A percentile compares a stretch with the other conserved stretches of the same genome.
Evolutionary conservation across 2,329 filamentous ascomycete genomes (phyloP).

Genomic region (Fusarium subtropicale): DNA sequence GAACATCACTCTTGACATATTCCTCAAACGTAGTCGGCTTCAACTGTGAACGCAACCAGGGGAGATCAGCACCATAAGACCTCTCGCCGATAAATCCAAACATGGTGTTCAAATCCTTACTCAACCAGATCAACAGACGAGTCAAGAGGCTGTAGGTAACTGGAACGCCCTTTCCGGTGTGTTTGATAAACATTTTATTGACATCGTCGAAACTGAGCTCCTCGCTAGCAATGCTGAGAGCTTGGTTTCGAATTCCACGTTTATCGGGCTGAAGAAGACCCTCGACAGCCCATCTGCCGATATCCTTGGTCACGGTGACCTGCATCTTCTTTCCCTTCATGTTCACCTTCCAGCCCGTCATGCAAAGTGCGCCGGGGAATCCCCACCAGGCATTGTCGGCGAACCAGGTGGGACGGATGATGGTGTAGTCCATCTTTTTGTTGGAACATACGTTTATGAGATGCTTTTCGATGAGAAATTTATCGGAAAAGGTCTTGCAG

Average conservation of each 20-base stretch:
- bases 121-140: slow-evolving; percentile 39
- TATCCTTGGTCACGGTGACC: slow-evolving; percentile 43
- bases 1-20: slow-evolving; percentile 34
- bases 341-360: slow-evolving; percentile 46
- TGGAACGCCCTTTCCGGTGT: slow-evolving; percentile 39
- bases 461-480: slow-evolving; percentile 70
- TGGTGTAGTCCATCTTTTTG: slow-evolving; percentile 44
- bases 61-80: slow-evolving; percentile 38
- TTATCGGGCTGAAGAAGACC: slow-evolving; percentile 33
- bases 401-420: slow-evolving; percentile 48
- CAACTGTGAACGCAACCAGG: slow-evolving; percentile 34
- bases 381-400: slow-evolving; percentile 46
- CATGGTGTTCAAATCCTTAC: slow-evolving; percentile 42
- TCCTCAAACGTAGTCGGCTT: slow-evolving; percentile 41
- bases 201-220: slow-evolving; percentile 41
- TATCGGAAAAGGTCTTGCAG: slow-evolving; percentile 55
- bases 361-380: slow-evolving; percentile 43
- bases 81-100: slow-evolving; percentile 40
- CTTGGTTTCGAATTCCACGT: slow-evolving; percentile 34
- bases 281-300: slow-evolving; percentile 43
- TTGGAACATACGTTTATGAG: slow-evolving; percentile 56
- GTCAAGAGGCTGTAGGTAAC: slow-evolving; percentile 39
- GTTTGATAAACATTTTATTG: slow-evolving; percentile 32
- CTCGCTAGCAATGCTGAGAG: slow-evolving; percentile 44
- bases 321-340: slow-evolving; percentile 46